phyloP scores from a whole-genome alignment of 768 basidiomycete genomes.

The Suillus bovinus region DNA sequence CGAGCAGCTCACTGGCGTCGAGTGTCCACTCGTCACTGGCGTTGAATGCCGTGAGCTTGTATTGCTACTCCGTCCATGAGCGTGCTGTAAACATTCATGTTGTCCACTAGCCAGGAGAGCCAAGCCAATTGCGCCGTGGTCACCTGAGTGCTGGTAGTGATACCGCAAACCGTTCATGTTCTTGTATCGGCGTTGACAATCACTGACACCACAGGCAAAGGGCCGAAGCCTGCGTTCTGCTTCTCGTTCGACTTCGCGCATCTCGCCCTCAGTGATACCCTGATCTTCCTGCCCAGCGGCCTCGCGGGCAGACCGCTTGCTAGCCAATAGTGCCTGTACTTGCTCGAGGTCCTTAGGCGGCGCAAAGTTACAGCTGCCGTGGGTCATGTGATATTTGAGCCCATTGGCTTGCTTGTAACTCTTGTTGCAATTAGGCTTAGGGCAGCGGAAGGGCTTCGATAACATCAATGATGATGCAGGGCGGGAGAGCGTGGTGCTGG shows the following conservation, averaged over 20 bases:
- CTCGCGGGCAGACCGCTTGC: slow-evolving; percentile 41
- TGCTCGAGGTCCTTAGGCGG: slow-evolving; percentile 84
- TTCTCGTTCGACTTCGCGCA: slow-evolving; percentile 77
- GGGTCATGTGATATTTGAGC: slow-evolving; percentile 92
- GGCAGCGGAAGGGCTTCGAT: slow-evolving; percentile 89
- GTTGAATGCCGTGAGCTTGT: slow-evolving; percentile 35
- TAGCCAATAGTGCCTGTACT: slow-evolving; percentile 67
- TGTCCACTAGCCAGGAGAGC: slow-evolving; percentile 77
- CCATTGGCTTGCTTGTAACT: slow-evolving; percentile 95
- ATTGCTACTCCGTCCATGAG: slow-evolving; percentile 30
- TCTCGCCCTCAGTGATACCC: slow-evolving; percentile 56
- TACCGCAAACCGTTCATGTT: slow-evolving; percentile 98
- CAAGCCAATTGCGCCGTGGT: slow-evolving; percentile 89
- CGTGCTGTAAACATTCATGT: slow-evolving; percentile 52
- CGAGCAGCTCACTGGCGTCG: slow-evolving; percentile 32
- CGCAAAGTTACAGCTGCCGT: slow-evolving; percentile 91
- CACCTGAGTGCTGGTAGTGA: slow-evolving; percentile 96
- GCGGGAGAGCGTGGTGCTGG: slow-evolving; percentile 48
- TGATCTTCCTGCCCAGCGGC: slow-evolving; percentile 43
- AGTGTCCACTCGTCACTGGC: slow-evolving; percentile 31
- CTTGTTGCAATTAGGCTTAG: slow-evolving; percentile 95
- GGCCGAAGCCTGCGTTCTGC: slow-evolving; percentile 82
- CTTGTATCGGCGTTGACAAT: slow-evolving; percentile 88
- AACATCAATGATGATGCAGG: slow-evolving; percentile 62
- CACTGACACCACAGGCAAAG: slow-evolving; percentile 87